Evolutionary conservation across 75 land plant species (phyloP).

Genomic region (Sequoia sempervirens): DNA sequence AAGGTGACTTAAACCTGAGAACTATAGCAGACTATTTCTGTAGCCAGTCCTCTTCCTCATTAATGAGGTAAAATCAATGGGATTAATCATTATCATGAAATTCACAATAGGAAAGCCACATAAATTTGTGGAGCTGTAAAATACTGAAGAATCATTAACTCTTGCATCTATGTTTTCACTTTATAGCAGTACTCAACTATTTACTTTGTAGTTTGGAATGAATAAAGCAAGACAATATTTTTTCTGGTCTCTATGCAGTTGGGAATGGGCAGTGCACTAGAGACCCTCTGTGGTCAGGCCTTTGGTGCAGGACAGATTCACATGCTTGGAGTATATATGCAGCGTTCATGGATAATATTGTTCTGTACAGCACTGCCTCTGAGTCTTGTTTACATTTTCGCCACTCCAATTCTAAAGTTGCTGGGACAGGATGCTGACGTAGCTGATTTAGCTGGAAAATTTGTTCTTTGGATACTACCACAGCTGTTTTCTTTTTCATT

Average conservation of each 20-base stretch:
- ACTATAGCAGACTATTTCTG: too few relatives aligned
- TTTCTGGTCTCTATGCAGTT: not conserved
- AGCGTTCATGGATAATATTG: conserved; percentile 11
- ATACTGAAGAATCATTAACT: not conserved
- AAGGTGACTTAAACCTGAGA: too few relatives aligned
- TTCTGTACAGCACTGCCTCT: conserved; percentile 7
- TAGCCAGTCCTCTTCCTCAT: not conserved
- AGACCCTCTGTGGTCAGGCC: conserved; percentile 20
- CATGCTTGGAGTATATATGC: conserved; percentile 12
- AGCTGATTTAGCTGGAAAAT: conserved; percentile 28
- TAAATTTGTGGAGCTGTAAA: not conserved
- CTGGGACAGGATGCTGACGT: conserved; percentile 22
- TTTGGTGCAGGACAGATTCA: conserved; percentile 10
- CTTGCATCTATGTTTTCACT: not conserved
- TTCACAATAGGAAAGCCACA: not conserved
- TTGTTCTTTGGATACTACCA: conserved; percentile 29
- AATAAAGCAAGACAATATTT: not conserved
- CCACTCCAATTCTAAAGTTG: conserved; percentile 11
- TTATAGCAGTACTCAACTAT: not conserved
- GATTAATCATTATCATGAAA: not conserved
- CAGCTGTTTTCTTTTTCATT: conserved; percentile 5
- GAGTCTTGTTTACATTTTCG: conserved; percentile 7
- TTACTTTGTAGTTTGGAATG: not conserved
- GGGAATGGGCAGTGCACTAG: conserved; percentile 3
- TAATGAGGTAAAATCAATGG: not conserved